Evolutionary conservation across 345 rosid genomes (phyloP).

Genomic region (Tarenaya hassleriana): DNA sequence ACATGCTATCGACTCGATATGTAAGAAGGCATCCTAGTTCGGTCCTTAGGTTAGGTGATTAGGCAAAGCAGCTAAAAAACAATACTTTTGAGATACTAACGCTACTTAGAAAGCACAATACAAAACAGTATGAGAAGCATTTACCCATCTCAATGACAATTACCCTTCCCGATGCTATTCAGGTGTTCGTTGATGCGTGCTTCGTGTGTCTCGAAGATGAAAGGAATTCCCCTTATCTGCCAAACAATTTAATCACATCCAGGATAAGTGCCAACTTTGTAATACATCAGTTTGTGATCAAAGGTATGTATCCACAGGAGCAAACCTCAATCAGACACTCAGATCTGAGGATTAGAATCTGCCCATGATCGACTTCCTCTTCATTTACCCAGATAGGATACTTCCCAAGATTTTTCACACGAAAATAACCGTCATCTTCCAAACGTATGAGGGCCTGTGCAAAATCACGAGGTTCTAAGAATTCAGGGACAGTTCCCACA

Average conservation of each 20-base stretch:
- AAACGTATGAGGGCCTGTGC: conserved; percentile 47
- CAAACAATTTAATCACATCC: neutral
- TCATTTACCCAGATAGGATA: conserved; percentile 44
- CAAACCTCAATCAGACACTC: conserved; percentile 54
- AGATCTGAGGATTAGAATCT: conserved; percentile 28
- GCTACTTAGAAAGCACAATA: neutral
- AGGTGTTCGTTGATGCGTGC: conserved; percentile 35
- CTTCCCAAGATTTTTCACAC: no score
- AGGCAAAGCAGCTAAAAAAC: no score
- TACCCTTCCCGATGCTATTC: conserved; percentile 22
- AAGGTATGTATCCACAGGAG: conserved; percentile 5
- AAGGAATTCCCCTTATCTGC: conserved; percentile 55
- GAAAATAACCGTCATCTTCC: conserved; percentile 49
- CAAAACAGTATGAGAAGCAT: neutral
- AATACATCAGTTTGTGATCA: neutral
- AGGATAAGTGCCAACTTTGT: neutral
- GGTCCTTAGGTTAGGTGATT: no score
- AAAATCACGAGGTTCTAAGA: neutral
- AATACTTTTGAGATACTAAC: no score
- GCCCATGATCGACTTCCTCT: conserved; percentile 36
- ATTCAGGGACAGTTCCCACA: neutral
- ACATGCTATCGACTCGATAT: no score
- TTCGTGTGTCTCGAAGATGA: conserved; percentile 43
- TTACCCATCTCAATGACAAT: neutral
- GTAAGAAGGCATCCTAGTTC: no score